Evolutionary conservation across 352 stramenopile genomes (phyloP).

Genomic region (Phytophthora sojae): DNA sequence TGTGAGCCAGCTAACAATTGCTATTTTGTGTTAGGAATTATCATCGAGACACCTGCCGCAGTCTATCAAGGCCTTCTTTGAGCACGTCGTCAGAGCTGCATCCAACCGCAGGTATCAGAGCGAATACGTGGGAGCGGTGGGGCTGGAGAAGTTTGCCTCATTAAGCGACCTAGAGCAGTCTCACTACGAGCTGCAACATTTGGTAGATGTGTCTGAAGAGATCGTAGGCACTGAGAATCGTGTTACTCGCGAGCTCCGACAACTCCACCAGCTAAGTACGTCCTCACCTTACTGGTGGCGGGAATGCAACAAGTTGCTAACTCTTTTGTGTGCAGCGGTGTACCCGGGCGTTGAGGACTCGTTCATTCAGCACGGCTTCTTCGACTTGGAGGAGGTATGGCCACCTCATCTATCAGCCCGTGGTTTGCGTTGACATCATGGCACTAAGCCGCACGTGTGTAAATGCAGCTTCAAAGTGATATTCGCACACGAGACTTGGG

Average conservation of each 20-base stretch:
- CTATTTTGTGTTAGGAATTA: slow-evolving; percentile 34
- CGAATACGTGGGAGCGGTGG: neutral
- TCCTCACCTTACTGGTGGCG: neutral
- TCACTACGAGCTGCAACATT: slow-evolving; percentile 23
- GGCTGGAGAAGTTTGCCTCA: neutral
- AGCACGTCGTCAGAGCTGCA: slow-evolving; percentile 31
- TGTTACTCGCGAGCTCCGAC: slow-evolving; percentile 26
- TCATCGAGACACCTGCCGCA: slow-evolving; percentile 41
- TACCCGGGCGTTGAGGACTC: slow-evolving; percentile 34
- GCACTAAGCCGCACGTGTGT: slow-evolving; percentile 3
- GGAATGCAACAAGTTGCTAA: neutral
- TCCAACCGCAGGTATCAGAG: slow-evolving; percentile 39
- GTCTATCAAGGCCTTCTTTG: slow-evolving; percentile 50
- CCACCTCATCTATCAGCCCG: neutral
- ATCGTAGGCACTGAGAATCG: slow-evolving; percentile 24
- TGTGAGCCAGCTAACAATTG: neutral
- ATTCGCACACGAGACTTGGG: slow-evolving; percentile 37
- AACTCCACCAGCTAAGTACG: slow-evolving; percentile 39
- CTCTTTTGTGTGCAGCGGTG: slow-evolving; percentile 17
- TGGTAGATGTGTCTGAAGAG: slow-evolving; percentile 25
- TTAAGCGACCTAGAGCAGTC: slow-evolving; percentile 18
- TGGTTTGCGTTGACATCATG: neutral
- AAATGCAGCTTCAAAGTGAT: slow-evolving; percentile 35
- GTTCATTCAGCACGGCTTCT: slow-evolving; percentile 26
- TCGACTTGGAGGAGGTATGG: slow-evolving; percentile 33